These are phyloP conservation scores for Ogataea corticis DNA, from an alignment of 805 yeast genomes.

Conservation along the genomic window DNA sequence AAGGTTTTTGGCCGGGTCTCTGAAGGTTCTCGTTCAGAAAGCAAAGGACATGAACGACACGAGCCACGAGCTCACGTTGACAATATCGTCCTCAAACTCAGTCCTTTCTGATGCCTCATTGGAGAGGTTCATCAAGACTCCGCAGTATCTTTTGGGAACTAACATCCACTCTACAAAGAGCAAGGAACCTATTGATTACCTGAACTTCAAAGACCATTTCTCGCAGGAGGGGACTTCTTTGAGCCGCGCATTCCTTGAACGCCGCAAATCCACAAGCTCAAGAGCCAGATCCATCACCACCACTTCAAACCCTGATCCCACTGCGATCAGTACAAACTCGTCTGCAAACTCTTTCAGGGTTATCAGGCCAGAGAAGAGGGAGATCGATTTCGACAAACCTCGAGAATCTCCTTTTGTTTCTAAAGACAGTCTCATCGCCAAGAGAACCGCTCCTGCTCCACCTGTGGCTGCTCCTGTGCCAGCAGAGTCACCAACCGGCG, in stretches of 20 bases:
- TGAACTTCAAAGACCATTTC: slow-evolving; percentile 53
- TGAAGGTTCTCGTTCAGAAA: slow-evolving; percentile 24
- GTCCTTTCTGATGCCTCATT: slow-evolving; percentile 43
- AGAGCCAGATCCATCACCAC: slow-evolving; percentile 32
- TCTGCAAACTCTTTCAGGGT: slow-evolving; percentile 56
- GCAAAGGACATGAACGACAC: slow-evolving; percentile 2
- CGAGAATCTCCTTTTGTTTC: slow-evolving; percentile 72
- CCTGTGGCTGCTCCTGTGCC: slow-evolving; percentile 54
- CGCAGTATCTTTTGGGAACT: slow-evolving; percentile 59
- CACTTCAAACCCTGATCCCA: slow-evolving; percentile 22
- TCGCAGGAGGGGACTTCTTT: slow-evolving; percentile 4
- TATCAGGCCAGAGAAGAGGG: slow-evolving; percentile 62
- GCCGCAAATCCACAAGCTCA: slow-evolving; percentile 24
- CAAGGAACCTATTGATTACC: slow-evolving; percentile 48
- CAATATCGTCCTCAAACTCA: slow-evolving; percentile 57
- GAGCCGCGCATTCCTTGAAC: slow-evolving; percentile 7
- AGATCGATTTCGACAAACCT: slow-evolving; percentile 79
- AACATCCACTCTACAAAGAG: slow-evolving; percentile 14
- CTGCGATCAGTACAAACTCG: slow-evolving; percentile 9
- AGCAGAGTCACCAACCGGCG: slow-evolving; percentile 9
- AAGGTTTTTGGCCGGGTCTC: slow-evolving; percentile 32
- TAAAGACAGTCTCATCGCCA: slow-evolving; percentile 55
- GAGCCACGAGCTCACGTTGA: slow-evolving; percentile 11
- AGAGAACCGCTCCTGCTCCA: slow-evolving; percentile 71
- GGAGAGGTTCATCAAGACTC: slow-evolving; percentile 57